Evolutionary conservation across 495 filamentous ascomycete genomes (phyloP), one percentile per base, ranked within the genome.

Genomic region (Parathielavia appendiculata): DNA sequence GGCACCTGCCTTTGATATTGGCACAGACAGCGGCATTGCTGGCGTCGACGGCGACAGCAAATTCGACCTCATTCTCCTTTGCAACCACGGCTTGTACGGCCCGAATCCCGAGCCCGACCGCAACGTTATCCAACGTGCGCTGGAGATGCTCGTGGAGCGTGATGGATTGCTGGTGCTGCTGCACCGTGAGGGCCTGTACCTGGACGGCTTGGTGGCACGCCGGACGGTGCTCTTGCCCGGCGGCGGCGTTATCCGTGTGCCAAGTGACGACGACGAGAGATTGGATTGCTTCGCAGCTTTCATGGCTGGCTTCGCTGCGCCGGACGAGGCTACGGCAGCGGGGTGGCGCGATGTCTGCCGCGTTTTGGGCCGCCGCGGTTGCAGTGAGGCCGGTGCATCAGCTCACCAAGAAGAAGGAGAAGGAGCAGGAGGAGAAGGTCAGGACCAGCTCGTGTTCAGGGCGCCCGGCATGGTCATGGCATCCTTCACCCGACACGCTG

Each of bases 81-180:
- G 81, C 26, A 30, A 30, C 66, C 83, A 85, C 70, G 83, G 82
- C 71, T 80, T 85, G 77, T 83, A 87, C 61, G 79, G 80, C 67
- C 79, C 26, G 26, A 30, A 30, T 6, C 26, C 26, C 26, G 6
- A 77, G 11, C 74, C 74, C 35, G 79, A 80, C 65, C 62, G 54
- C 45, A 71, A 26, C 54, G 75, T 76, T 63, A 76, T 86, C 61
- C 64, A 79, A 66, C 63, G 54, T 35, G 76, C 80, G 44, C 71
- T 85, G 47, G 61, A 73, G 51, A 73, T 83, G 76, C 78, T 85
- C 56, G 68, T 68, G 65, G 63, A 76, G 61, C 65, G 43, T 57
- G 72, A 65, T 44, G 78, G 74, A 10, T 19, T 83, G 57, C 76
- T 83, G 34, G 73, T 75, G 38, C 73, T 84, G 63, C 81, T 85